Percentiles rank a stretch among this genome's conserved stretches.
phyloP scores from a whole-genome alignment of 2,329 filamentous ascomycete genomes.

The Fusarium sp. region DNA sequence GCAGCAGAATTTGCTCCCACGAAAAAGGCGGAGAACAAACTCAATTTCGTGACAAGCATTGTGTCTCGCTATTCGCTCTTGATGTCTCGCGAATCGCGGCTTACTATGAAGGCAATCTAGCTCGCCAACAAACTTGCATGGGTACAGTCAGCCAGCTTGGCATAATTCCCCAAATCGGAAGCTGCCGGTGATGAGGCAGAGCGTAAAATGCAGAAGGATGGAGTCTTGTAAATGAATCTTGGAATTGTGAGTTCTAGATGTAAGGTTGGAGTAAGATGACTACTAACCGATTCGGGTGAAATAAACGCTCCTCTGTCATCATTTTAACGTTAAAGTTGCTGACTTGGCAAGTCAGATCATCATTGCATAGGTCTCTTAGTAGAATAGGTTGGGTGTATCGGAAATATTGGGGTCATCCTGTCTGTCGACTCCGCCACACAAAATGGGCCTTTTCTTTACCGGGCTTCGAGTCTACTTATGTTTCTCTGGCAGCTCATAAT shows the following conservation, averaged over 20 bases:
- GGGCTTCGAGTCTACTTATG: not conserved
- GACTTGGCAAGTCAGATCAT: not conserved
- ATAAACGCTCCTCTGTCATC: not conserved
- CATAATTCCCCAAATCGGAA: not conserved
- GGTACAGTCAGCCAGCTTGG: not conserved
- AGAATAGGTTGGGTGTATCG: too few relatives aligned
- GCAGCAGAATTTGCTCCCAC: rapidly evolving
- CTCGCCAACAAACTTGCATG: not conserved
- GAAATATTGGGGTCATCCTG: not conserved
- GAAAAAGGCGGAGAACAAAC: not conserved
- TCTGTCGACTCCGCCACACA: not conserved
- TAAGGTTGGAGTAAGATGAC: not conserved
- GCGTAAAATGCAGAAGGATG: not conserved
- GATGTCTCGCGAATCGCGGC: not conserved
- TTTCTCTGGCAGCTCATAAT: not conserved
- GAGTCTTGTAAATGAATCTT: not conserved
- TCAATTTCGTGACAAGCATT: not conserved
- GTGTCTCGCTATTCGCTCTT: slow-evolving; percentile 1
- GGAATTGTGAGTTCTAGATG: not conserved
- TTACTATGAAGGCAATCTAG: not conserved
- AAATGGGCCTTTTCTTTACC: not conserved
- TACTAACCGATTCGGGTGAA: not conserved
- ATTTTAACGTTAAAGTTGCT: not conserved
- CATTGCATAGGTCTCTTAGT: not conserved
- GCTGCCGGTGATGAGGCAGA: not conserved